These are phyloP conservation scores for Orbilia ellipsospora DNA, from an alignment of 2,329 filamentous ascomycete genomes.

Conservation along the genomic window DNA sequence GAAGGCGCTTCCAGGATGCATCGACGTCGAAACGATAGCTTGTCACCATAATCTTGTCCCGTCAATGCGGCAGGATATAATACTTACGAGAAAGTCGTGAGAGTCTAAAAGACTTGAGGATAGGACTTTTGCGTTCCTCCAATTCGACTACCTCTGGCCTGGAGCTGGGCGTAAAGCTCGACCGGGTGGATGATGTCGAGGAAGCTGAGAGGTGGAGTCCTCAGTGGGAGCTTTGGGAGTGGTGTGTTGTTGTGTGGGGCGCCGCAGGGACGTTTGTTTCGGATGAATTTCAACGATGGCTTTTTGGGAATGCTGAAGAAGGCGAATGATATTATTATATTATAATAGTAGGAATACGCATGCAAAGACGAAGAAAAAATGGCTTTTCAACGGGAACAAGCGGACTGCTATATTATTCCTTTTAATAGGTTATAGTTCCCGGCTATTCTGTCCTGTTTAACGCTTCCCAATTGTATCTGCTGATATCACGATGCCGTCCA, in stretches of 20 bases:
- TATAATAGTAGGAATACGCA: too few species aligned
- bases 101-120: too few species aligned
- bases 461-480: background rate
- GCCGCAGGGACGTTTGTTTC: constrained; percentile 44
- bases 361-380: background rate
- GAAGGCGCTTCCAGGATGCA: constrained; percentile 14
- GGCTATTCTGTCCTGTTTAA: constrained; percentile 34
- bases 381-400: constrained; percentile 6
- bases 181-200: constrained; percentile 9
- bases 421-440: constrained; percentile 19
- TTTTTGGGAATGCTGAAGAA: too few species aligned
- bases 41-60: background rate
- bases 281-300: constrained; percentile 32
- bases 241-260: constrained; percentile 20
- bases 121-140: too few species aligned
- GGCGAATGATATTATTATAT: too few species aligned
- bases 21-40: constrained; percentile 1
- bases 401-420: constrained; percentile 14
- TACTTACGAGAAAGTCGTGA: constrained; percentile 17
- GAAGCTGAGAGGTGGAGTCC: background rate
- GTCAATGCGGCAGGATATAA: constrained; percentile 4
- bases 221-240: too few species aligned
- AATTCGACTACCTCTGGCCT: background rate
- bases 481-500: too few species aligned
- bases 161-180: constrained; percentile 9